These are phyloP conservation scores for Fusarium metavorans DNA, from an alignment of 2,329 filamentous ascomycete species.

Conservation along the genomic window DNA sequence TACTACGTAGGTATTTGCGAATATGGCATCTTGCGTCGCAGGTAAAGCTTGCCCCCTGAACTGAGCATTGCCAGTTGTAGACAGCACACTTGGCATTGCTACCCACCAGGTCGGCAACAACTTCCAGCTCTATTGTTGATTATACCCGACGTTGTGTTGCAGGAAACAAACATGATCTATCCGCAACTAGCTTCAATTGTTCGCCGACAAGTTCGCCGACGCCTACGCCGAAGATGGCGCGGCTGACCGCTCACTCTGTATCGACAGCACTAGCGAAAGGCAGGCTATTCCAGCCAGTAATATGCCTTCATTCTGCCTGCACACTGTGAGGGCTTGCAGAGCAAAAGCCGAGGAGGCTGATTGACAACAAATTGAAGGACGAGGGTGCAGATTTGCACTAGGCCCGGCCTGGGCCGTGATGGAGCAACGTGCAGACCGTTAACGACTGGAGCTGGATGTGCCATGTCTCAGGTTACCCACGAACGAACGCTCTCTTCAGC, in stretches of 20 bases:
- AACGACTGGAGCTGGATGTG: conserved; percentile 1
- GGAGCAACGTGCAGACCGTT: conserved; percentile 9
- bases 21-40: background rate
- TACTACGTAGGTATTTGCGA: background rate
- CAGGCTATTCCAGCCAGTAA: background rate
- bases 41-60: background rate
- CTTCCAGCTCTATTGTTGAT: background rate
- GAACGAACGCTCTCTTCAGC: background rate
- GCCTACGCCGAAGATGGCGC: conserved; percentile 22
- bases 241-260: background rate
- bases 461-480: conserved; percentile 23
- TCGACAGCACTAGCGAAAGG: background rate
- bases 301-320: background rate
- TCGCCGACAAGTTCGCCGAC: conserved; percentile 25
- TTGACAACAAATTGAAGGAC: background rate
- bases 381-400: background rate
- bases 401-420: background rate
- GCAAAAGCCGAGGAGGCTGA: background rate
- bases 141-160: background rate
- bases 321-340: background rate
- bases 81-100: background rate
- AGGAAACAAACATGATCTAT: background rate
- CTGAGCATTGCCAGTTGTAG: background rate
- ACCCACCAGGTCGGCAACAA: background rate
- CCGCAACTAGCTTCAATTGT: background rate